Percentiles rank a stretch among this genome's conserved stretches.
phyloP scores from a whole-genome alignment of 2,329 filamentous ascomycete genomes.

The Aspergillus ochraceoroseus region DNA sequence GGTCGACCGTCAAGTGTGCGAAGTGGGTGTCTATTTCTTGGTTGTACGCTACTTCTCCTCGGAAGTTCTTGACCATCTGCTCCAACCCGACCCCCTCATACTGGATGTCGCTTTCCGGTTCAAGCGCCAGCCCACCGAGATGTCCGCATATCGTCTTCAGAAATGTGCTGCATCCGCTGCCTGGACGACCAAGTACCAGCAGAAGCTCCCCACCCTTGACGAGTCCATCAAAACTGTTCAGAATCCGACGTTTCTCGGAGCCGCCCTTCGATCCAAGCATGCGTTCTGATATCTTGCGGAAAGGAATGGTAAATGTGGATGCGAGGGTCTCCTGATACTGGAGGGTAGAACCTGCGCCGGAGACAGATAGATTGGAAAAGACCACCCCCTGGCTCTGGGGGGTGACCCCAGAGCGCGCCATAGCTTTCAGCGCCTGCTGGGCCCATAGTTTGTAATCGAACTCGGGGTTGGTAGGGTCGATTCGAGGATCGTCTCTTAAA shows the following conservation, averaged over 20 bases:
- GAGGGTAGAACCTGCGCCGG: slow-evolving; percentile 24
- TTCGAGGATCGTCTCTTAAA: slow-evolving; percentile 17
- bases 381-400: slow-evolving; percentile 23
- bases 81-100: slow-evolving; percentile 55
- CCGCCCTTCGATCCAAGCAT: slow-evolving; percentile 35
- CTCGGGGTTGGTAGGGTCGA: slow-evolving; percentile 22
- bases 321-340: slow-evolving; percentile 26
- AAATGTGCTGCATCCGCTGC: slow-evolving; percentile 65
- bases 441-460: slow-evolving; percentile 29
- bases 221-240: slow-evolving; percentile 49
- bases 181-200: slow-evolving; percentile 38
- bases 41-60: slow-evolving; percentile 73
- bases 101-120: slow-evolving; percentile 51
- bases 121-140: slow-evolving; percentile 16
- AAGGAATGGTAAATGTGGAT: slow-evolving; percentile 23
- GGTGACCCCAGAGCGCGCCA: slow-evolving; percentile 22
- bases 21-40: slow-evolving; percentile 76
- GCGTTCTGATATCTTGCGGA: slow-evolving; percentile 30
- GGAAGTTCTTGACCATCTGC: slow-evolving; percentile 13
- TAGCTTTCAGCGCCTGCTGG: slow-evolving; percentile 20
- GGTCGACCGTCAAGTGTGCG: slow-evolving; percentile 65
- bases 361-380: slow-evolving; percentile 25
- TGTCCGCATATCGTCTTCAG: slow-evolving; percentile 79
- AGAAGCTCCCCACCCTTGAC: slow-evolving; percentile 47
- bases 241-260: slow-evolving; percentile 43